Evolutionary conservation across 805 yeast species (phyloP).

Genomic region (Barnettozyma pratensis): DNA sequence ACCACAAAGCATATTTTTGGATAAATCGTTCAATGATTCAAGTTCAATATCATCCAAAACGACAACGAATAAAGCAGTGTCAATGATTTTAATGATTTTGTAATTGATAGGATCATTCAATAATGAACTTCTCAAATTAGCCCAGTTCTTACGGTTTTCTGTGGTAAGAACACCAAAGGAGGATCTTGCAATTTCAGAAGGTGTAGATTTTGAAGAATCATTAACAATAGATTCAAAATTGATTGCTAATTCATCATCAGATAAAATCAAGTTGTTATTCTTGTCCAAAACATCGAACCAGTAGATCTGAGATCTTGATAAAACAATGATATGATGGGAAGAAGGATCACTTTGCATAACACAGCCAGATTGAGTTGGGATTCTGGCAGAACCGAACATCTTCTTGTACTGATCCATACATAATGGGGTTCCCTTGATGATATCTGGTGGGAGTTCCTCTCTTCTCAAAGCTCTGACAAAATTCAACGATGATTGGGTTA

Average conservation of each 20-base stretch:
- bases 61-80: constrained; percentile 75
- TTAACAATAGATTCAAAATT: constrained; percentile 71
- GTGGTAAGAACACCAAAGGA: constrained; percentile 90
- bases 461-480: constrained; percentile 76
- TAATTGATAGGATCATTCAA: constrained; percentile 47
- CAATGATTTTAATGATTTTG: constrained; percentile 71
- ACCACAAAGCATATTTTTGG: constrained; percentile 87
- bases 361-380: constrained; percentile 80
- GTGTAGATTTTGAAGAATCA: constrained; percentile 54
- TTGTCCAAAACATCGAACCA: constrained; percentile 91
- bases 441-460: constrained; percentile 69
- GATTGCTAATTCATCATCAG: constrained; percentile 68
- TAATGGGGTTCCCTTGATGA: constrained; percentile 56
- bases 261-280: constrained; percentile 62
- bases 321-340: constrained; percentile 75
- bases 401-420: constrained; percentile 92
- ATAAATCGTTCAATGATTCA: constrained; percentile 53
- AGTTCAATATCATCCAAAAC: constrained; percentile 78
- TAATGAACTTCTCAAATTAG: constrained; percentile 56
- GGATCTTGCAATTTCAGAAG: constrained; percentile 65
- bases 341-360: constrained; percentile 74
- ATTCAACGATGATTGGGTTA: constrained; percentile 71
- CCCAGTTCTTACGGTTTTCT: constrained; percentile 87
- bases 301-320: constrained; percentile 83
- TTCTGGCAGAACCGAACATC: constrained; percentile 81